Evolutionary conservation across 2,329 filamentous ascomycete genomes (phyloP).

Genomic region (Furcasterigmium furcatum): DNA sequence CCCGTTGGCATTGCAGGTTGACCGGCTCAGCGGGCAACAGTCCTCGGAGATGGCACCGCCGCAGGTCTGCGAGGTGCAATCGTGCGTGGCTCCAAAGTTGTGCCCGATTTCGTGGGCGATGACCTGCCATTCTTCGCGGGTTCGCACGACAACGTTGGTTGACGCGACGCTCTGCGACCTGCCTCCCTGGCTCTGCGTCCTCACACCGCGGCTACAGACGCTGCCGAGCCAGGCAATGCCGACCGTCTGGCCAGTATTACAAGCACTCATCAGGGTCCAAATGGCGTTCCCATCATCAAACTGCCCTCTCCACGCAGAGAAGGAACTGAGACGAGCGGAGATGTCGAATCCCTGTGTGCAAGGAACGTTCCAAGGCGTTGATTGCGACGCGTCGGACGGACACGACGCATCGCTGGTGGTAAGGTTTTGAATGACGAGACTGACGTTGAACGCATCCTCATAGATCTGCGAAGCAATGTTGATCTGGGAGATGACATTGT

Average conservation of each 20-base stretch:
- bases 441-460: slow-evolving; percentile 84
- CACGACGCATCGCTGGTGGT: slow-evolving; percentile 69
- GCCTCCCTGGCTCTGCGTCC: slow-evolving; percentile 43
- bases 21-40: slow-evolving; percentile 71
- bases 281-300: slow-evolving; percentile 73
- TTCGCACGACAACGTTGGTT: slow-evolving; percentile 77
- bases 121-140: slow-evolving; percentile 79
- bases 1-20: slow-evolving; percentile 65
- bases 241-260: slow-evolving; percentile 73
- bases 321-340: slow-evolving; percentile 70
- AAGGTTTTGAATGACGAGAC: slow-evolving; percentile 76
- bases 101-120: slow-evolving; percentile 87
- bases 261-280: slow-evolving; percentile 78
- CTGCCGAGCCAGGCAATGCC: slow-evolving; percentile 82
- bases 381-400: slow-evolving; percentile 57
- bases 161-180: slow-evolving; percentile 64
- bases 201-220: slow-evolving; percentile 59
- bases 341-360: slow-evolving; percentile 63
- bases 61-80: slow-evolving; percentile 68
- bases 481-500: slow-evolving; percentile 75
- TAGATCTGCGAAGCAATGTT: slow-evolving; percentile 82
- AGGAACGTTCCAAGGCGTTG: slow-evolving; percentile 73
- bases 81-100: slow-evolving; percentile 85
- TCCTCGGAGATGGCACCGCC: slow-evolving; percentile 43
- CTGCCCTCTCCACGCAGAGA: slow-evolving; percentile 76